phyloP scores from a whole-genome alignment of 78 protist genomes.

The Cavenderia fasciculata region DNA sequence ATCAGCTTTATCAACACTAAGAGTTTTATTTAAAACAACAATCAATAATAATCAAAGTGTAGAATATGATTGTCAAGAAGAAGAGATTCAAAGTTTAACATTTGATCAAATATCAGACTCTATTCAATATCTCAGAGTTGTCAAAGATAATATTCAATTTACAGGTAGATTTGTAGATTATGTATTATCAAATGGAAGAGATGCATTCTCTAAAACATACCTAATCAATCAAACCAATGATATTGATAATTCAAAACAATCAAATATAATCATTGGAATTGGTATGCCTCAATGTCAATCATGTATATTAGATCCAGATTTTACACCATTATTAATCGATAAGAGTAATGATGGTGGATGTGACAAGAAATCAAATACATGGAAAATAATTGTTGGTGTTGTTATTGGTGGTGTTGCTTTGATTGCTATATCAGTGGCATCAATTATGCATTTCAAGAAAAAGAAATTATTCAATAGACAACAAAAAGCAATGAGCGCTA shows the following conservation, averaged over 20 bases:
- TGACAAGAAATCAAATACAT: not conserved
- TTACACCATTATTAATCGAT: not conserved
- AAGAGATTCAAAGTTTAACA: not conserved
- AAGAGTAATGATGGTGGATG: not conserved
- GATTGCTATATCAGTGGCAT: too few species aligned
- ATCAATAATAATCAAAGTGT: not conserved
- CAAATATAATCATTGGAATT: not conserved
- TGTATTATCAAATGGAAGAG: not conserved
- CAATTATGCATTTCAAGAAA: too few species aligned
- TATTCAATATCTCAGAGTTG: not conserved
- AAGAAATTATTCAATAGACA: too few species aligned
- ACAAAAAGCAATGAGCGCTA: too few species aligned
- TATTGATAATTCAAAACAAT: not conserved
- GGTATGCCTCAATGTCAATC: not conserved
- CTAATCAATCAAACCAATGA: not conserved
- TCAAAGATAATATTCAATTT: not conserved
- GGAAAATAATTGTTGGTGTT: not conserved
- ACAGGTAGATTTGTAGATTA: not conserved
- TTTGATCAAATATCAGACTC: not conserved
- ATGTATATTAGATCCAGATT: constrained; percentile 4
- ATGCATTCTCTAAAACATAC: not conserved
- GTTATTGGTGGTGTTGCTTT: not conserved
- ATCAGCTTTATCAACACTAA: not conserved
- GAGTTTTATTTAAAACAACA: not conserved
- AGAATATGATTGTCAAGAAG: not conserved